Percentiles rank a stretch among this genome's conserved stretches.
phyloP scores from a whole-genome alignment of 108 stramenopile genomes.

The Pseudonitzschia pungens region DNA sequence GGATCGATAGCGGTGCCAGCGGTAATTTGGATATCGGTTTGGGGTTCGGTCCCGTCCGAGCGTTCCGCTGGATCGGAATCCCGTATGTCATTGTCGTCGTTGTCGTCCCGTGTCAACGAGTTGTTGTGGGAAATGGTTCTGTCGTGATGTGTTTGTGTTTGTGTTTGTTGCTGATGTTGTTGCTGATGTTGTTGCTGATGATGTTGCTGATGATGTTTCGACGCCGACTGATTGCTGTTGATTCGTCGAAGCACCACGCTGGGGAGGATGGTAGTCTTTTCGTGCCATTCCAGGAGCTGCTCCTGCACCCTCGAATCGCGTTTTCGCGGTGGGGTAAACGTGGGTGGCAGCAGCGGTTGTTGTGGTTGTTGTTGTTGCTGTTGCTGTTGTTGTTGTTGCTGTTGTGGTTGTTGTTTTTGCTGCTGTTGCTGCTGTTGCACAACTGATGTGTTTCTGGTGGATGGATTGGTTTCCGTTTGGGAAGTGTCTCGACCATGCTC shows the following conservation, averaged over 20 bases:
- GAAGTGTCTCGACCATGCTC: too few relatives aligned
- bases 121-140: background rate
- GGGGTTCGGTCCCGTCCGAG: background rate
- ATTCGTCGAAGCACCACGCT: constrained; percentile 28
- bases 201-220: too few relatives aligned
- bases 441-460: too few relatives aligned
- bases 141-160: too few relatives aligned
- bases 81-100: background rate
- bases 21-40: background rate
- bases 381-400: too few relatives aligned
- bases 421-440: too few relatives aligned
- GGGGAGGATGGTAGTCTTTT: constrained; percentile 29
- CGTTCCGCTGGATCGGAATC: background rate
- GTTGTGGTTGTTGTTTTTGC: too few relatives aligned
- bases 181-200: too few relatives aligned
- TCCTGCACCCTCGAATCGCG: constrained; percentile 40
- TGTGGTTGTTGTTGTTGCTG: constrained; percentile 8
- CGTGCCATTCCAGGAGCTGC: constrained; percentile 40
- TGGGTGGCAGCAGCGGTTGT: constrained; percentile 4
- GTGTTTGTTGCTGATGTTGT: too few relatives aligned
- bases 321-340: background rate
- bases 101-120: constrained; percentile 13
- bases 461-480: background rate
- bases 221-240: constrained; percentile 8
- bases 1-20: background rate